phyloP scores from a whole-genome alignment of 2,329 filamentous ascomycete genomes.

The Fusarium verticillioides region DNA sequence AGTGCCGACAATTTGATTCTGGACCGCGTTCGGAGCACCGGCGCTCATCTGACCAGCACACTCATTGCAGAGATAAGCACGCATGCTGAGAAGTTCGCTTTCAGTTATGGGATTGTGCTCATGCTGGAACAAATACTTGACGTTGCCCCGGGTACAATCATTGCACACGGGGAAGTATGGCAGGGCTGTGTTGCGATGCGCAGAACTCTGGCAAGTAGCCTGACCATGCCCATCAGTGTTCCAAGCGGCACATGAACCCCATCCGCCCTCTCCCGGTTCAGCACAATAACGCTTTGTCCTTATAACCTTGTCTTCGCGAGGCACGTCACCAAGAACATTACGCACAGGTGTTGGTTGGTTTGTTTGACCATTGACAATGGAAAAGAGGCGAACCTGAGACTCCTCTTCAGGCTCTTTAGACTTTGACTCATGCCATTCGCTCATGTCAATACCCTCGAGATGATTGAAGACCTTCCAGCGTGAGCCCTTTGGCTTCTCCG shows the following conservation, averaged over 20 bases:
- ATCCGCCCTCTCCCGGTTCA: constrained; percentile 29
- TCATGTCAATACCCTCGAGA: constrained; percentile 34
- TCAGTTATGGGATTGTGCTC: constrained; percentile 15
- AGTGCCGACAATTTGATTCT: constrained; percentile 24
- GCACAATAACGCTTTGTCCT: constrained; percentile 10
- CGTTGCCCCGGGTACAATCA: constrained; percentile 42
- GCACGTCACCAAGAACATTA: constrained; percentile 30
- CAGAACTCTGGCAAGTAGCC: constrained; percentile 29
- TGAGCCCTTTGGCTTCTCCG: constrained; percentile 4
- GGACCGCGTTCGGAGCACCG: not conserved
- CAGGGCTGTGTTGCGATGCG: constrained; percentile 24
- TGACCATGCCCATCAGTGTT: constrained; percentile 3
- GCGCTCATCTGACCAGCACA: constrained; percentile 41
- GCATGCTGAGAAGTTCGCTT: constrained; percentile 47
- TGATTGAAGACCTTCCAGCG: constrained; percentile 37
- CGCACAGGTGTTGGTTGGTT: constrained; percentile 13
- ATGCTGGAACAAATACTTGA: constrained; percentile 26
- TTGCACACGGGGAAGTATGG: constrained; percentile 35
- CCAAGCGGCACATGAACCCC: constrained; percentile 14
- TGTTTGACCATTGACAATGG: not conserved
- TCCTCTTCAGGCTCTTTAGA: not conserved
- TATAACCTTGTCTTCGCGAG: not conserved
- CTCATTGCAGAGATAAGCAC: constrained; percentile 50
- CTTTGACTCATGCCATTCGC: constrained; percentile 25
- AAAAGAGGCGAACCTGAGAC: constrained; percentile 19